These are phyloP conservation scores for Linum lewisii DNA, from an alignment of 345 rosid species.

Conservation along the genomic window DNA sequence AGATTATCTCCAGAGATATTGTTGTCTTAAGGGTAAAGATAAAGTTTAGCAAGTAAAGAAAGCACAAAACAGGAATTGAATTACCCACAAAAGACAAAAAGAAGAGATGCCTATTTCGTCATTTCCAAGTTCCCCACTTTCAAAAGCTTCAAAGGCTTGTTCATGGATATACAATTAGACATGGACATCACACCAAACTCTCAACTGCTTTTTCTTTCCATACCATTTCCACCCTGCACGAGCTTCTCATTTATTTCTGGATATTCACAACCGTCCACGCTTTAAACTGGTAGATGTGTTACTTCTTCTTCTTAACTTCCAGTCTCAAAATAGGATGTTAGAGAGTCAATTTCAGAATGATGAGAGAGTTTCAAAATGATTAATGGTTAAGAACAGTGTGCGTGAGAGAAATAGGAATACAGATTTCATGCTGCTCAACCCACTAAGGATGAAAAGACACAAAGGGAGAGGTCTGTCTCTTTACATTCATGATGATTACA, in stretches of 20 bases:
- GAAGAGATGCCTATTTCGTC: background rate
- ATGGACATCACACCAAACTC: conserved; percentile 34
- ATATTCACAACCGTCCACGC: background rate
- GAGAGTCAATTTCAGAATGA: too few species aligned
- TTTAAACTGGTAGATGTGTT: background rate
- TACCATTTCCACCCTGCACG: background rate
- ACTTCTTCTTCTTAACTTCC: too few species aligned
- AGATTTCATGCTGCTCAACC: too few species aligned
- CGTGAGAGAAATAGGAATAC: too few species aligned
- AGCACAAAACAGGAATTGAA: conserved; percentile 18
- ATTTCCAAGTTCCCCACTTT: conserved; percentile 14
- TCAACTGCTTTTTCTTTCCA: conserved; percentile 2
- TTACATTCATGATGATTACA: too few species aligned
- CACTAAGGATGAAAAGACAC: too few species aligned
- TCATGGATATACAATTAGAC: conserved; percentile 14
- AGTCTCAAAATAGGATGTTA: too few species aligned
- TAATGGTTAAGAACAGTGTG: too few species aligned
- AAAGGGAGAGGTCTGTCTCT: too few species aligned
- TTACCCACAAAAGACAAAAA: conserved; percentile 9
- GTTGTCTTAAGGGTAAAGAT: conserved; percentile 55
- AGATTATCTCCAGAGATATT: conserved; percentile 13
- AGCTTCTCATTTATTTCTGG: background rate
- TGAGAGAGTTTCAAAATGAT: too few species aligned
- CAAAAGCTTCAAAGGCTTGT: conserved; percentile 14
- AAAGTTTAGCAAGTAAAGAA: conserved; percentile 20